A percentile compares a stretch with the other conserved stretches of the same genome.
phyloP scores from a whole-genome alignment of 129 eudicot genomes.

The Tanacetum coccineum region DNA sequence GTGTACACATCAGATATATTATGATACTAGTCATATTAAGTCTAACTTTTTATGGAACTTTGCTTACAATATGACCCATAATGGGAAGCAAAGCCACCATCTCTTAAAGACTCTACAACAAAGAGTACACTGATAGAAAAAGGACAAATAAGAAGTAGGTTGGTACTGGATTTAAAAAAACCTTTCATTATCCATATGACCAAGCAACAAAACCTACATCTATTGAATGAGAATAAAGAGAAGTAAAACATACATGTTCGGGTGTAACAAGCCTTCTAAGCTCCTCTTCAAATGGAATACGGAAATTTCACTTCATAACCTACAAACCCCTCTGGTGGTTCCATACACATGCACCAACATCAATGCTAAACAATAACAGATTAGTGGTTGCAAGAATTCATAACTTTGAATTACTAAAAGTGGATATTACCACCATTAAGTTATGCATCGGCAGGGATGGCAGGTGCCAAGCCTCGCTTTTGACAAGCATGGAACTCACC shows the following conservation, averaged over 20 bases:
- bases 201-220: background rate
- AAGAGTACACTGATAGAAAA: too few relatives aligned
- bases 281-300: conserved; percentile 88
- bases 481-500: conserved; percentile 85
- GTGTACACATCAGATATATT: too few relatives aligned
- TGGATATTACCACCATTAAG: background rate
- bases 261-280: conserved; percentile 90
- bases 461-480: conserved; percentile 80
- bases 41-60: too few relatives aligned
- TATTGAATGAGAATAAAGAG: background rate
- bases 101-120: too few relatives aligned
- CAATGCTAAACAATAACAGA: conserved; percentile 1
- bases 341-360: conserved; percentile 24
- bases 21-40: too few relatives aligned
- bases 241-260: conserved; percentile 64
- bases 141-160: background rate
- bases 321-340: conserved; percentile 69
- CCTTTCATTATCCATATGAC: background rate
- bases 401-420: background rate
- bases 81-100: too few relatives aligned
- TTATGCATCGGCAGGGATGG: conserved; percentile 41
- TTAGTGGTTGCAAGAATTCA: conserved; percentile 16
- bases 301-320: conserved; percentile 76
- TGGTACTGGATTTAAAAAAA: too few relatives aligned
- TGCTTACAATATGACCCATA: too few relatives aligned